A percentile compares a stretch with the other conserved stretches of the same genome.
Conservation (phyloP, 371 early-diverging fungal species). For the Mycotypha africana region DNA sequence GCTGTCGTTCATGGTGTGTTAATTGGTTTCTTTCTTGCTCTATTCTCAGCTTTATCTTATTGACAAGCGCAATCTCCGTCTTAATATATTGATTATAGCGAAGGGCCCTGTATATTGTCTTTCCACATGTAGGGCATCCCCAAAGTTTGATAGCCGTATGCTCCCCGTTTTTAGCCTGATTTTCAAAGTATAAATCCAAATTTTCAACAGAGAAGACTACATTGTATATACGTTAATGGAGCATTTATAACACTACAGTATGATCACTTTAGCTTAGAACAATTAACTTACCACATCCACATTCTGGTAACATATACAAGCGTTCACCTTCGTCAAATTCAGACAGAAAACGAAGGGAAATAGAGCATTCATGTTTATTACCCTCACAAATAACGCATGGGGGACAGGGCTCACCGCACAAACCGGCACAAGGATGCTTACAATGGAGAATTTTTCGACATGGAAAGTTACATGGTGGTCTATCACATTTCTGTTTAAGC, state of each 20-base stretch:
- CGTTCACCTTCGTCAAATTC: slow-evolving; percentile 35
- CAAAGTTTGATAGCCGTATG: slow-evolving; percentile 45
- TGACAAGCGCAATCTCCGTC: slow-evolving; percentile 33
- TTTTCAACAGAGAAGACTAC: slow-evolving; percentile 35
- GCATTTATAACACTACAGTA: not conserved
- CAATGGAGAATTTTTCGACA: slow-evolving; percentile 12
- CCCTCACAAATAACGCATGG: slow-evolving; percentile 31
- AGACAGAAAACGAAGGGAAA: slow-evolving; percentile 25
- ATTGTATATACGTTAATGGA: not conserved
- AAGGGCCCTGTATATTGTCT: slow-evolving; percentile 31
- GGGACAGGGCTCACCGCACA: slow-evolving; percentile 47
- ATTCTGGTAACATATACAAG: slow-evolving; percentile 39
- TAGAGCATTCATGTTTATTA: slow-evolving; percentile 22
- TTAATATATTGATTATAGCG: slow-evolving; percentile 42
- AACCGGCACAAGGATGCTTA: slow-evolving; percentile 39
- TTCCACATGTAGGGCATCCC: slow-evolving; percentile 43
- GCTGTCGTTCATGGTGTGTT: slow-evolving; percentile 20
- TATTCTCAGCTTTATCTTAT: slow-evolving; percentile 31
- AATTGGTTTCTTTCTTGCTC: slow-evolving; percentile 23
- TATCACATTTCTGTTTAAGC: slow-evolving; percentile 37
- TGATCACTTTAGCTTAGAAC: too few species aligned
- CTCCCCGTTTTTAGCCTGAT: slow-evolving; percentile 32
- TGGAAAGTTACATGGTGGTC: slow-evolving; percentile 33
- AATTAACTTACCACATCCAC: slow-evolving; percentile 39
- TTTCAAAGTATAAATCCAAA: slow-evolving; percentile 36